A percentile compares a stretch with the other conserved stretches of the same genome.
These are phyloP conservation scores for Phragmites australis DNA, from an alignment of 176 grass and related monocot species.

Conservation along the genomic window DNA sequence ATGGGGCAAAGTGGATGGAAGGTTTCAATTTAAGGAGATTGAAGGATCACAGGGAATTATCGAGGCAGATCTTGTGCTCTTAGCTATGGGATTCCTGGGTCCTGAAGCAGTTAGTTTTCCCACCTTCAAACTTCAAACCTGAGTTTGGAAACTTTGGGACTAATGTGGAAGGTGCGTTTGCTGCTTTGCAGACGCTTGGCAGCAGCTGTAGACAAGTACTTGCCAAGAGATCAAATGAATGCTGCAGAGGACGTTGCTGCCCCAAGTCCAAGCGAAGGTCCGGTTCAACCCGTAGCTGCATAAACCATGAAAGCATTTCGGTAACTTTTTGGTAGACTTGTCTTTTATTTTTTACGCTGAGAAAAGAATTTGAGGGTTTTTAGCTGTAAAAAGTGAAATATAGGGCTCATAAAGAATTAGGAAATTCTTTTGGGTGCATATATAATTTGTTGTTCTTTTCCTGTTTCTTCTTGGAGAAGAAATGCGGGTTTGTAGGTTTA, in stretches of 20 bases:
- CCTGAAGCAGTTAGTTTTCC: conserved; percentile 50
- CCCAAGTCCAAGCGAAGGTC: conserved; percentile 1
- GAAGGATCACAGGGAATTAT: conserved; percentile 59
- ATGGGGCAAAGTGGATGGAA: conserved; percentile 46
- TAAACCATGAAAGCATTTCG: conserved; percentile 1
- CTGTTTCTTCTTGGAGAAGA: neutral
- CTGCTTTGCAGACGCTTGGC: conserved; percentile 64
- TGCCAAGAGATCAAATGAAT: conserved; percentile 32
- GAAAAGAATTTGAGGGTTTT: neutral
- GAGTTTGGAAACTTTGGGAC: conserved; percentile 52
- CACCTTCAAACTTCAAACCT: conserved; percentile 52
- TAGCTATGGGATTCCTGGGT: conserved; percentile 68
- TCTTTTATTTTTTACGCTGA: neutral
- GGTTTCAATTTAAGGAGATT: conserved; percentile 54
- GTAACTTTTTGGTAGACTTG: neutral
- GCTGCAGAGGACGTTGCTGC: neutral
- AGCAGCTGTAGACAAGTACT: conserved; percentile 51
- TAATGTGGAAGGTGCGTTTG: conserved; percentile 60
- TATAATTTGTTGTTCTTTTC: neutral
- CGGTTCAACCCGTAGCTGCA: conserved; percentile 34
- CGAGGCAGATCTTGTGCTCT: conserved; percentile 59
- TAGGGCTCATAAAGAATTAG: conserved; percentile 8
- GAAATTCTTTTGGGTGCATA: neutral
- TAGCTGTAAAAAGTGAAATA: neutral
- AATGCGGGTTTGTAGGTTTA: neutral